Percentiles rank a stretch among this genome's conserved stretches.
These are phyloP conservation scores for Xylariomycetidae sp. DNA, from an alignment of 2,329 filamentous ascomycete species.

Conservation along the genomic window DNA sequence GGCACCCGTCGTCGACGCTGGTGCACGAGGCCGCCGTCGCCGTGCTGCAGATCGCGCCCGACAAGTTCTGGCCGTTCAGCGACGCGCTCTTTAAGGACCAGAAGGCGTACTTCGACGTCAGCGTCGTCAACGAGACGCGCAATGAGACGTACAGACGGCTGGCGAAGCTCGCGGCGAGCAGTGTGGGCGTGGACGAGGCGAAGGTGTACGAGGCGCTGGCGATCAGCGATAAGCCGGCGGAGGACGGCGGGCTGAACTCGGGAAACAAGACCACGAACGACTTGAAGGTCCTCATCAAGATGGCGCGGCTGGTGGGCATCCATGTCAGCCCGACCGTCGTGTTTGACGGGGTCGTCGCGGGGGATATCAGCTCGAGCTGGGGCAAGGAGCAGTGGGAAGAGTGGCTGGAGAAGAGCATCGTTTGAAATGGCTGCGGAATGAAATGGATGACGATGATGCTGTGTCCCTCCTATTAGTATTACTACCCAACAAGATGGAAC, in stretches of 20 bases:
- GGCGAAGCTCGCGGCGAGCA: slow-evolving; percentile 62
- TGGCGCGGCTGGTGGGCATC: slow-evolving; percentile 71
- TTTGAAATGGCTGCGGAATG: too few species aligned
- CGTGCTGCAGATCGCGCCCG: slow-evolving; percentile 65
- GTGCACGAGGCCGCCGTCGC: slow-evolving; percentile 80
- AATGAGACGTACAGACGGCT: slow-evolving; percentile 81
- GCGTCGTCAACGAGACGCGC: slow-evolving; percentile 75
- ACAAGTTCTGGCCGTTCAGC: slow-evolving; percentile 78
- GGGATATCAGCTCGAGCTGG: slow-evolving; percentile 75
- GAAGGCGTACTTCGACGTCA: slow-evolving; percentile 77
- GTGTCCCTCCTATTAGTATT: too few species aligned
- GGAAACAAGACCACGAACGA: slow-evolving; percentile 84
- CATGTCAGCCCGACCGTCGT: slow-evolving; percentile 90
- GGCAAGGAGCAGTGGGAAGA: slow-evolving; percentile 77
- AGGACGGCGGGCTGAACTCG: slow-evolving; percentile 66
- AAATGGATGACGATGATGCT: too few species aligned
- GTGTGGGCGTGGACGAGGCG: slow-evolving; percentile 67
- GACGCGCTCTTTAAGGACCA: slow-evolving; percentile 62
- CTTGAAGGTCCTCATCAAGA: slow-evolving; percentile 78
- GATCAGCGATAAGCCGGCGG: slow-evolving; percentile 62
- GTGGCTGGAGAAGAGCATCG: slow-evolving; percentile 62
- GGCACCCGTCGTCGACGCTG: slow-evolving; percentile 84
- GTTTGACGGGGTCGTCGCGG: slow-evolving; percentile 80
- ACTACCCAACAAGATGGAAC: too few species aligned
- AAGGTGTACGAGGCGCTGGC: slow-evolving; percentile 64